Percentiles rank a stretch among this genome's conserved stretches.
phyloP scores from a whole-genome alignment of 1,284 basidiomycete species.

The Marasmius tenuissimus region DNA sequence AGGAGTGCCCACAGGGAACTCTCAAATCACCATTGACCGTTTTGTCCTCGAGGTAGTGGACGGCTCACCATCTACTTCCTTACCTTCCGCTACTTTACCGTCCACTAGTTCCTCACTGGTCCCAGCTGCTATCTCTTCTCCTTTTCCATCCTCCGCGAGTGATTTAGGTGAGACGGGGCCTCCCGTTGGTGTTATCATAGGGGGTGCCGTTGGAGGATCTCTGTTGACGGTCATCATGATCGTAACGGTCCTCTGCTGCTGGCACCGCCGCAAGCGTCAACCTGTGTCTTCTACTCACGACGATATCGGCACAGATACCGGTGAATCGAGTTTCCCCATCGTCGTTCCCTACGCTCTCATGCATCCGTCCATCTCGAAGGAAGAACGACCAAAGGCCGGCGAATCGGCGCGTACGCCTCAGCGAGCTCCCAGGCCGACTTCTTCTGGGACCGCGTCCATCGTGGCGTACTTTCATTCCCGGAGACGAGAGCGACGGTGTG shows the following conservation, averaged over 20 bases:
- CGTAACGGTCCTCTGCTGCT: not conserved
- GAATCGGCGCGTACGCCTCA: too few relatives aligned
- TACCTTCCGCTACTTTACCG: not conserved
- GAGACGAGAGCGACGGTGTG: too few relatives aligned
- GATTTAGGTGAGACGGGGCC: not conserved
- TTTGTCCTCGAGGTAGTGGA: slow-evolving; percentile 24
- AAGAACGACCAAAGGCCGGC: too few relatives aligned
- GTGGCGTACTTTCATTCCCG: too few relatives aligned
- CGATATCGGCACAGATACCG: too few relatives aligned
- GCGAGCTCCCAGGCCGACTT: too few relatives aligned
- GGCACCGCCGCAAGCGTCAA: not conserved
- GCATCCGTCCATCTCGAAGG: too few relatives aligned
- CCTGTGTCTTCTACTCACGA: not conserved
- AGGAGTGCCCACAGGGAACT: slow-evolving; percentile 18
- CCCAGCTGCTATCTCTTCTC: too few relatives aligned
- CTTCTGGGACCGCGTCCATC: too few relatives aligned
- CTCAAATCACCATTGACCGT: slow-evolving; percentile 27
- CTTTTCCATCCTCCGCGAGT: not conserved
- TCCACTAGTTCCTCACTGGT: not conserved
- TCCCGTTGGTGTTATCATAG: slow-evolving; percentile 5
- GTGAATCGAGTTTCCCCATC: too few relatives aligned
- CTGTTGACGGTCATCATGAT: not conserved
- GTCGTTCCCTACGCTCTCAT: too few relatives aligned
- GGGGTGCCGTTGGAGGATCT: slow-evolving; percentile 2
- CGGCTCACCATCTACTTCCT: not conserved